phyloP scores from a whole-genome alignment of 768 basidiomycete genomes.

The Russula abietina region DNA sequence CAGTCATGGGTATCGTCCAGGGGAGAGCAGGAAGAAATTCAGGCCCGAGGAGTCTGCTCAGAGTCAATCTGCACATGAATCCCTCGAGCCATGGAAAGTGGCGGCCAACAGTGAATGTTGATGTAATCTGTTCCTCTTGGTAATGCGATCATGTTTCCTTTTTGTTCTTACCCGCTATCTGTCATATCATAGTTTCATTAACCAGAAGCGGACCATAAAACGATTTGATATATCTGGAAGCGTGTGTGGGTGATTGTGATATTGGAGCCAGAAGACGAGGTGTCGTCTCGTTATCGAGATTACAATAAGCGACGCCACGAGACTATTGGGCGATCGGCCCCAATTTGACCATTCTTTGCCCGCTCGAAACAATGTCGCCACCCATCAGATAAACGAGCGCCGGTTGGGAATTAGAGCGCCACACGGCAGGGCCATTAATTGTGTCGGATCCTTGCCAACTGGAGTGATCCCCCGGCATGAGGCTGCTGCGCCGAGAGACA shows the following conservation, averaged over 20 bases:
- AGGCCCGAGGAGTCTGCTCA: constrained; percentile 17
- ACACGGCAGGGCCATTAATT: constrained; percentile 14
- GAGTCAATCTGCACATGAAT: constrained; percentile 28
- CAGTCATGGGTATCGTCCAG: constrained; percentile 46
- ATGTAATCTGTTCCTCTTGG: neutral
- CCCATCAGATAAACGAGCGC: constrained; percentile 19
- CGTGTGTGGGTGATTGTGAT: constrained; percentile 11
- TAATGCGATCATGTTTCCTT: constrained; percentile 11
- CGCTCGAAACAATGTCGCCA: constrained; percentile 12
- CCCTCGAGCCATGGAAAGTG: constrained; percentile 24
- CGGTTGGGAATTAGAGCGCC: constrained; percentile 17
- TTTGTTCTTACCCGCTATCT: constrained; percentile 4
- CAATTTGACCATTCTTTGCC: constrained; percentile 21
- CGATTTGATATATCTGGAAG: constrained; percentile 10
- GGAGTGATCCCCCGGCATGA: constrained; percentile 20
- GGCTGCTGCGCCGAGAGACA: constrained; percentile 19
- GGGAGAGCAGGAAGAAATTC: constrained; percentile 37
- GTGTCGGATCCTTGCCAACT: constrained; percentile 7
- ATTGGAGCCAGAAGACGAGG: constrained; percentile 15
- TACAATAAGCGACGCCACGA: constrained; percentile 12
- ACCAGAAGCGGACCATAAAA: neutral
- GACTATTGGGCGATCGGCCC: constrained; percentile 10
- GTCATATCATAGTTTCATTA: constrained; percentile 13
- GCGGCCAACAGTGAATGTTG: constrained; percentile 1
- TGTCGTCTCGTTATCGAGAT: constrained; percentile 9